phyloP scores from a whole-genome alignment of 768 basidiomycete genomes.

The Pisolithus albus region DNA sequence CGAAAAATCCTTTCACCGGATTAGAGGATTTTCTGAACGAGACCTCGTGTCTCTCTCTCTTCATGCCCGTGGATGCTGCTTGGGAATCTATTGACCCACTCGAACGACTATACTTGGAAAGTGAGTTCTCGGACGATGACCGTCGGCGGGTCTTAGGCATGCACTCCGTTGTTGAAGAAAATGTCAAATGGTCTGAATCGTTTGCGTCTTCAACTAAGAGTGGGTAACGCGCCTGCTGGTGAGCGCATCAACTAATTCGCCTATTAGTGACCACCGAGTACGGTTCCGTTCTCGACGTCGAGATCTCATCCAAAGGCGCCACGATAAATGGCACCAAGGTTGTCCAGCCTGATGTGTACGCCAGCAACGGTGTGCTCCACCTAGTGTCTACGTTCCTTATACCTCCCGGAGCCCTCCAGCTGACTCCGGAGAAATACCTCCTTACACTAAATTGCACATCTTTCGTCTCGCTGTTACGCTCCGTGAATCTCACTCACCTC shows the following conservation, averaged over 20 bases:
- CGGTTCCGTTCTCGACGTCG: conserved; percentile 59
- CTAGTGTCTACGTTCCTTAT: conserved; percentile 78
- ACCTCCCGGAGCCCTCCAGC: conserved; percentile 62
- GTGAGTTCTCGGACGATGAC: conserved; percentile 78
- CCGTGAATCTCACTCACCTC: conserved; percentile 63
- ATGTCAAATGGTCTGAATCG: conserved; percentile 62
- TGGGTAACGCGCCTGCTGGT: conserved; percentile 30
- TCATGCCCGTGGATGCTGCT: conserved; percentile 80
- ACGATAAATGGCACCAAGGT: conserved; percentile 54
- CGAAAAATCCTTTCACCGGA: conserved; percentile 60
- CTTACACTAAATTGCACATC: conserved; percentile 85
- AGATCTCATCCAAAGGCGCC: conserved; percentile 46
- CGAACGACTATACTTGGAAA: conserved; percentile 85
- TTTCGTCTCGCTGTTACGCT: conserved; percentile 85
- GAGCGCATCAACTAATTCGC: conserved; percentile 9
- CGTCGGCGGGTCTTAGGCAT: conserved; percentile 70
- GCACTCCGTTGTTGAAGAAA: conserved; percentile 56
- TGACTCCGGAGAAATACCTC: conserved; percentile 94
- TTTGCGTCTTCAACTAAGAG: conserved; percentile 47
- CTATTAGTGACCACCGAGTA: conserved; percentile 62
- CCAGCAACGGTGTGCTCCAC: conserved; percentile 92
- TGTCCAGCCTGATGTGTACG: conserved; percentile 78
- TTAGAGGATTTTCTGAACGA: conserved; percentile 50
- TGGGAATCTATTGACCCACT: conserved; percentile 72
- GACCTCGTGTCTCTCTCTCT: conserved; percentile 74